These are phyloP conservation scores for Dillenia suffruticosa DNA, from an alignment of 164 flowering plant genomes.

Conservation along the genomic window DNA sequence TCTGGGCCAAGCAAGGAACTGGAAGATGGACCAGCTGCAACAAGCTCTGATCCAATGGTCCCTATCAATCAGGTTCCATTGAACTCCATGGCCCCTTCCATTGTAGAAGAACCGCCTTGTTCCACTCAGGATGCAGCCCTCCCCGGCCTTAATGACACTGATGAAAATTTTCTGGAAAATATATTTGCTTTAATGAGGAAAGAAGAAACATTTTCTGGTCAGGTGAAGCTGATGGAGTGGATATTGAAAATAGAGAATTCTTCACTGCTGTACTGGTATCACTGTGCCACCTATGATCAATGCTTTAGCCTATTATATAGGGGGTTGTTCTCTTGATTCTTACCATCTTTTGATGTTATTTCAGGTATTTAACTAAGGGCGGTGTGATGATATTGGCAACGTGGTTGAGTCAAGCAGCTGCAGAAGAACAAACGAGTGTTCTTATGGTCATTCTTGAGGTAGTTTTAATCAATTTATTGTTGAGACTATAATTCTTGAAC, in stretches of 20 bases:
- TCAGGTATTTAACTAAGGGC: conserved; percentile 84
- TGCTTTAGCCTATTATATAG: not conserved
- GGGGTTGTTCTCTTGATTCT: not conserved
- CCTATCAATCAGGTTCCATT: conserved; percentile 45
- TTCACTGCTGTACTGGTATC: conserved; percentile 69
- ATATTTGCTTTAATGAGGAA: conserved; percentile 72
- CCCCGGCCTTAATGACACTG: conserved; percentile 52
- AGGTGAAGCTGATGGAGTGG: conserved; percentile 91
- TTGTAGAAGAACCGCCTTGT: conserved; percentile 45
- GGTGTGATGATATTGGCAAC: conserved; percentile 84
- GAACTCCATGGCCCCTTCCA: conserved; percentile 35
- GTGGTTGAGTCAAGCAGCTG: conserved; percentile 86
- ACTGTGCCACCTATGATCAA: not conserved
- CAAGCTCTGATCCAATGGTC: conserved; percentile 25
- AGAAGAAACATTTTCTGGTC: conserved; percentile 87
- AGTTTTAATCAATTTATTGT: conserved; percentile 5
- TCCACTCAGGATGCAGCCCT: conserved; percentile 48
- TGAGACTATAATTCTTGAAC: not conserved
- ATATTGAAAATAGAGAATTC: conserved; percentile 68
- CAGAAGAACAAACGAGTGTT: conserved; percentile 92
- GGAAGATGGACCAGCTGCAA: conserved; percentile 25
- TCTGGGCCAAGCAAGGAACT: conserved; percentile 20
- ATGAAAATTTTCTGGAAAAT: conserved; percentile 63
- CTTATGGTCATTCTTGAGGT: conserved; percentile 72
- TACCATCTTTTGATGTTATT: conserved; percentile 13